Percentiles rank a stretch among this genome's conserved stretches.
phyloP scores from a whole-genome alignment of 768 basidiomycete genomes.

The Russula ochroleuca region DNA sequence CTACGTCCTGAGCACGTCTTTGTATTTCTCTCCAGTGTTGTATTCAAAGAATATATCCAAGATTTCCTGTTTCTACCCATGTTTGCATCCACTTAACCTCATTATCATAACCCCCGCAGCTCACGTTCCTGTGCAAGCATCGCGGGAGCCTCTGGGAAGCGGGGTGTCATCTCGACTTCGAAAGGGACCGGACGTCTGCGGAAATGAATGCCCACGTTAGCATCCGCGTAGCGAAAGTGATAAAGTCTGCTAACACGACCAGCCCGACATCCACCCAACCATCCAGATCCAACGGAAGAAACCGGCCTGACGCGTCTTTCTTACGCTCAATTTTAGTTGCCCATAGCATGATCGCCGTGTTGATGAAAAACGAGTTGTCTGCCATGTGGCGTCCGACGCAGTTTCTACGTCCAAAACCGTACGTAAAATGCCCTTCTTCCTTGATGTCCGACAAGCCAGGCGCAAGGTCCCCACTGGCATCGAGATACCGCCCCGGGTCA shows the following conservation, averaged over 20 bases:
- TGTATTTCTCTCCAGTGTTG: no score
- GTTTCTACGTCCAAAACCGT: neutral
- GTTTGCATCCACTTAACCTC: neutral
- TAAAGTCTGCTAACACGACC: neutral
- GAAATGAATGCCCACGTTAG: neutral
- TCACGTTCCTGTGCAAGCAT: constrained; percentile 4
- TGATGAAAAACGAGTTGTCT: constrained; percentile 5
- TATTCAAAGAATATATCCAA: no score
- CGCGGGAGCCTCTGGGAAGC: neutral
- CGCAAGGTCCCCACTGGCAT: neutral
- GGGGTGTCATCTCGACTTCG: neutral
- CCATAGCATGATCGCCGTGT: neutral
- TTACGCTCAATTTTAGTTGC: neutral
- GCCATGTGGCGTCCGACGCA: neutral
- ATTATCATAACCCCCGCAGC: neutral
- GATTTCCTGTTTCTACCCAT: no score
- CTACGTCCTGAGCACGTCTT: no score
- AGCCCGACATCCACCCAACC: neutral
- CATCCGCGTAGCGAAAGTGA: neutral
- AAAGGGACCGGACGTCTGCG: neutral
- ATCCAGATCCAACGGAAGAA: neutral
- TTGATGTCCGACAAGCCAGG: neutral
- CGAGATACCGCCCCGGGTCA: neutral
- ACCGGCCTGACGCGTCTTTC: neutral
- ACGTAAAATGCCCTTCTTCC: neutral